Conservation (phyloP, 495 filamentous ascomycete genomes). For the Chlorociboria aeruginascens region DNA sequence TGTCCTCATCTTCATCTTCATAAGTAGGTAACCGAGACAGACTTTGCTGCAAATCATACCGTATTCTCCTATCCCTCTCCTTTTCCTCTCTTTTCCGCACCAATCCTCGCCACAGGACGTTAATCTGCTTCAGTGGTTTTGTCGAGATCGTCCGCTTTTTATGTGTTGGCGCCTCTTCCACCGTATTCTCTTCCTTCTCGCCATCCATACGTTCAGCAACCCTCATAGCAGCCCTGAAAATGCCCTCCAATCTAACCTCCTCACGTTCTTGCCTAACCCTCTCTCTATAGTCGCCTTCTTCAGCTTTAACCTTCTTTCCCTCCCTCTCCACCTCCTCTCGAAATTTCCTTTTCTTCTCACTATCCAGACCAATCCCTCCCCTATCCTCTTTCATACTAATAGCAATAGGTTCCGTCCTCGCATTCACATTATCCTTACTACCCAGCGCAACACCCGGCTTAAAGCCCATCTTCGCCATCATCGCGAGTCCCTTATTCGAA, state of each 20-base stretch:
- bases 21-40: slow-evolving; percentile 34
- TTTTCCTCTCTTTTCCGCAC: slow-evolving; percentile 54
- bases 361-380: slow-evolving; percentile 77
- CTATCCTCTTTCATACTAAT: slow-evolving; percentile 65
- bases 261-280: slow-evolving; percentile 61
- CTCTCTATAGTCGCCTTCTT: slow-evolving; percentile 69
- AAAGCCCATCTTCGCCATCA: slow-evolving; percentile 97
- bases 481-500: slow-evolving; percentile 71
- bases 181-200: slow-evolving; percentile 10
- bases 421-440: slow-evolving; percentile 27
- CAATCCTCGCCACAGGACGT: slow-evolving; percentile 69
- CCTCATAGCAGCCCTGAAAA: slow-evolving; percentile 65
- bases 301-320: slow-evolving; percentile 50
- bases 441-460: slow-evolving; percentile 60
- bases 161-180: slow-evolving; percentile 9
- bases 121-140: slow-evolving; percentile 45
- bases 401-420: slow-evolving; percentile 19
- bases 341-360: slow-evolving; percentile 71
- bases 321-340: slow-evolving; percentile 38
- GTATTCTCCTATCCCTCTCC: slow-evolving; percentile 55
- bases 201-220: slow-evolving; percentile 57
- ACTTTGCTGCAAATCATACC: slow-evolving; percentile 58
- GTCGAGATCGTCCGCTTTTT: slow-evolving; percentile 34
- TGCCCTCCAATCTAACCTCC: slow-evolving; percentile 51
- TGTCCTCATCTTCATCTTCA: slow-evolving; percentile 40